Conservation (phyloP, 148 eudicot species). For the Nyssa sinensis region DNA sequence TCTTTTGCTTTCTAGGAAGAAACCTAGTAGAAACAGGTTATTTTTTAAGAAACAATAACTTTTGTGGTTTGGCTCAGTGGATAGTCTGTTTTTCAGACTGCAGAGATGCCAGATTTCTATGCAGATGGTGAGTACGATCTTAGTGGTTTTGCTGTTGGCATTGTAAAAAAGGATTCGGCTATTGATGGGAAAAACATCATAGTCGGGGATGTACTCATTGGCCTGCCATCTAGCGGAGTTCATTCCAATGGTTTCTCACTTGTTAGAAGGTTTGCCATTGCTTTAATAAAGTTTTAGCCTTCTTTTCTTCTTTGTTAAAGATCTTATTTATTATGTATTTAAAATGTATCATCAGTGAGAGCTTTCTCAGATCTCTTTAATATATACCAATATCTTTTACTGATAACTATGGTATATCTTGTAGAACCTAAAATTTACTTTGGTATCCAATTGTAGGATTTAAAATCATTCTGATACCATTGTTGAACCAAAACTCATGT, state of each 20-base stretch:
- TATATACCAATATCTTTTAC: too few species aligned
- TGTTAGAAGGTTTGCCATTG: slow-evolving; percentile 62
- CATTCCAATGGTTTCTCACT: slow-evolving; percentile 98
- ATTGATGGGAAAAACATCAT: slow-evolving; percentile 80
- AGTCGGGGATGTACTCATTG: slow-evolving; percentile 83
- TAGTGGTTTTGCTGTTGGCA: slow-evolving; percentile 96
- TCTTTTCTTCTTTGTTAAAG: background rate
- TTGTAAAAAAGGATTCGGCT: slow-evolving; percentile 75
- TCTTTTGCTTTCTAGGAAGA: background rate
- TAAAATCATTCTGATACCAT: too few species aligned
- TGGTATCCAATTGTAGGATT: too few species aligned
- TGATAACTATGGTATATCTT: background rate
- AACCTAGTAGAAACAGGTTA: background rate
- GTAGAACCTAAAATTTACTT: too few species aligned
- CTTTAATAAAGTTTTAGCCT: background rate
- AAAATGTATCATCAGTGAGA: background rate
- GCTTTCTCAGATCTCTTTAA: background rate
- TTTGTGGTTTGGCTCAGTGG: background rate
- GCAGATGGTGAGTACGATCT: slow-evolving; percentile 94
- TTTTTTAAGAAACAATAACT: background rate
- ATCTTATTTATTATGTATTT: too few species aligned
- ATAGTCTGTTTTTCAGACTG: slow-evolving; percentile 58
- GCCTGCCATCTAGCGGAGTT: slow-evolving; percentile 94
- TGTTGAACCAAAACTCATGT: too few species aligned
- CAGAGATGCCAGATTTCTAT: slow-evolving; percentile 98